phyloP scores from a whole-genome alignment of 1,284 basidiomycete genomes.

The Austroboletus niveus region DNA sequence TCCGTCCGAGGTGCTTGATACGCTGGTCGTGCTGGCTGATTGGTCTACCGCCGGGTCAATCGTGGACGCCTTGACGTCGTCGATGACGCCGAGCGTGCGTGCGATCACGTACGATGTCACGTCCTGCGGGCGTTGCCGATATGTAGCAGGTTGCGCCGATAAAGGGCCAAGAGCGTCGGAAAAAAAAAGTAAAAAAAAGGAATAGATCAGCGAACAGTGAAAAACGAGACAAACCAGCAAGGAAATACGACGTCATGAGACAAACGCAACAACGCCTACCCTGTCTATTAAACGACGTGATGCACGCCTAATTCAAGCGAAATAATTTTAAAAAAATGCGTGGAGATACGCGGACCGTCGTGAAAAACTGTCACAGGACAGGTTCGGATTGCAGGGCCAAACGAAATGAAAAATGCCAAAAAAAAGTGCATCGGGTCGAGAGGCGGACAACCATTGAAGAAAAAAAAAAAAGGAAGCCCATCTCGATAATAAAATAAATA shows the following conservation, averaged over 20 bases:
- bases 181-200: neutral
- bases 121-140: constrained; percentile 48
- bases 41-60: constrained; percentile 41
- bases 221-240: neutral
- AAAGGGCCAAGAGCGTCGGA: neutral
- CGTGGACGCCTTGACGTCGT: constrained; percentile 67
- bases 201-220: constrained; percentile 13
- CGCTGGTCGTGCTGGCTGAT: neutral
- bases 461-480: neutral
- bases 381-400: constrained; percentile 6
- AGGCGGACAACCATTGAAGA: neutral
- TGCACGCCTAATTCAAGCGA: constrained; percentile 3
- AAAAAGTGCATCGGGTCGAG: neutral
- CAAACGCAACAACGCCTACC: constrained; percentile 3
- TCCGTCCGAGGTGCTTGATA: neutral
- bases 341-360: constrained; percentile 16
- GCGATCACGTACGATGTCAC: constrained; percentile 78
- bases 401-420: constrained; percentile 1
- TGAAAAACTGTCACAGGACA: neutral
- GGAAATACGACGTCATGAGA: neutral
- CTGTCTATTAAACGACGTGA: constrained; percentile 1
- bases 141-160: neutral
- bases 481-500: constrained; percentile 5
- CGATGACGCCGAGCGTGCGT: constrained; percentile 75
- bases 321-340: neutral